phyloP scores from a whole-genome alignment of 176 grass and related monocot genomes.

The Tuctoria greenei region DNA sequence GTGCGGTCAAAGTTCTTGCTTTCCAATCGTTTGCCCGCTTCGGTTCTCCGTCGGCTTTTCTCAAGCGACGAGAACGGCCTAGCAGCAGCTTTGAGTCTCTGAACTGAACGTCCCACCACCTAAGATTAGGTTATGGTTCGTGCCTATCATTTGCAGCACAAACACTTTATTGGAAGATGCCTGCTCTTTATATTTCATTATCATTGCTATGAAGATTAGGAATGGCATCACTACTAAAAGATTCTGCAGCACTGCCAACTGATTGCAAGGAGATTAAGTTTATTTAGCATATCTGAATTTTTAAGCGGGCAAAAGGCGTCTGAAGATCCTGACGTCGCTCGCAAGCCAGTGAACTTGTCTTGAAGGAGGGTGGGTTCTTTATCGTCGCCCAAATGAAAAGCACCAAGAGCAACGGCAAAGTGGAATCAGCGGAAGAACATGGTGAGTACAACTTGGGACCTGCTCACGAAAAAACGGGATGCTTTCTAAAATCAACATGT shows the following conservation, averaged over 20 bases:
- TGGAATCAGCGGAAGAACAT: constrained; percentile 31
- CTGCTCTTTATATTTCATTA: too few relatives aligned
- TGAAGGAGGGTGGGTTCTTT: neutral
- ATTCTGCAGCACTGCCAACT: neutral
- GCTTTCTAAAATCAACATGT: constrained; percentile 29
- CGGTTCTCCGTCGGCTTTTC: constrained; percentile 1
- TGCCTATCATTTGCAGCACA: constrained; percentile 32
- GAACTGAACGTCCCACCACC: neutral
- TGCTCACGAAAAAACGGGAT: constrained; percentile 20
- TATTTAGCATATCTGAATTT: neutral
- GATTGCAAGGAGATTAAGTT: neutral
- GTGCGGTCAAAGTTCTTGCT: constrained; percentile 37
- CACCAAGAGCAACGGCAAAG: constrained; percentile 22
- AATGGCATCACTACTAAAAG: neutral
- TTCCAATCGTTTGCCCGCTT: constrained; percentile 26
- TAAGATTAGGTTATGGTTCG: constrained; percentile 27
- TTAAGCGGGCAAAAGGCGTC: neutral
- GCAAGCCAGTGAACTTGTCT: constrained; percentile 5
- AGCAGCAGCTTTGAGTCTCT: neutral
- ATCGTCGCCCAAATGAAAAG: constrained; percentile 12
- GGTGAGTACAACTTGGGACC: constrained; percentile 4
- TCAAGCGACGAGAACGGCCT: constrained; percentile 10
- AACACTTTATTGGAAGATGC: neutral
- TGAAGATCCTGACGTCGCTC: neutral
- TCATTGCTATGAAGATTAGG: neutral